Evolutionary conservation across 495 filamentous ascomycete genomes (phyloP).

Genomic region (Neurospora discreta): DNA sequence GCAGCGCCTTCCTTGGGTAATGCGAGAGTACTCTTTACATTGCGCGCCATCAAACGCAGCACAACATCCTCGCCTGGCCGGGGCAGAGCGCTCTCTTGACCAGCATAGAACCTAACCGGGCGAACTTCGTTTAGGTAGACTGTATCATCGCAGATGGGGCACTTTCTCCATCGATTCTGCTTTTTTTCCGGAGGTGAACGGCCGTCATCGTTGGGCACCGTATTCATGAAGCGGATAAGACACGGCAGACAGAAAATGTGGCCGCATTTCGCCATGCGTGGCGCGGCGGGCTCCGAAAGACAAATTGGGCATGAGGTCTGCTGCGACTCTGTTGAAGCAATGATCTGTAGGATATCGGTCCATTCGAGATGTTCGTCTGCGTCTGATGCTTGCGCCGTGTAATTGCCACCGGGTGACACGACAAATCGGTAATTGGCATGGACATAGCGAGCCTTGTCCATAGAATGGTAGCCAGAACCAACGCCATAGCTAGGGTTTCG

Average conservation of each 20-base stretch:
- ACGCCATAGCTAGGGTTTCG: conserved; percentile 72
- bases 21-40: conserved; percentile 70
- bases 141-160: conserved; percentile 88
- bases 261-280: conserved; percentile 94
- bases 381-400: conserved; percentile 68
- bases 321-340: conserved; percentile 85
- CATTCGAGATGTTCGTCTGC: conserved; percentile 88
- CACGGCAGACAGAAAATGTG: conserved; percentile 96
- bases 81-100: conserved; percentile 72
- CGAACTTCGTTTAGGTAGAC: conserved; percentile 82
- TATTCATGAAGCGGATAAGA: conserved; percentile 91
- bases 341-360: conserved; percentile 79
- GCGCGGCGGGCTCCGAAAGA: conserved; percentile 78
- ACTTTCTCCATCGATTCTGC: conserved; percentile 70
- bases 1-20: conserved; percentile 70
- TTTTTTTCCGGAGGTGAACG: conserved; percentile 53
- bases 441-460: conserved; percentile 89
- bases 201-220: conserved; percentile 53
- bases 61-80: conserved; percentile 82
- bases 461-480: conserved; percentile 82
- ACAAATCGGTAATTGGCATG: conserved; percentile 98
- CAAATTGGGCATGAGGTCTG: conserved; percentile 86
- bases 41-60: conserved; percentile 68
- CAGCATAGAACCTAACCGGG: conserved; percentile 82
- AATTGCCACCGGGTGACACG: conserved; percentile 71